phyloP scores from a whole-genome alignment of 2,329 filamentous ascomycete genomes.

The Diaporthe ampelina region DNA sequence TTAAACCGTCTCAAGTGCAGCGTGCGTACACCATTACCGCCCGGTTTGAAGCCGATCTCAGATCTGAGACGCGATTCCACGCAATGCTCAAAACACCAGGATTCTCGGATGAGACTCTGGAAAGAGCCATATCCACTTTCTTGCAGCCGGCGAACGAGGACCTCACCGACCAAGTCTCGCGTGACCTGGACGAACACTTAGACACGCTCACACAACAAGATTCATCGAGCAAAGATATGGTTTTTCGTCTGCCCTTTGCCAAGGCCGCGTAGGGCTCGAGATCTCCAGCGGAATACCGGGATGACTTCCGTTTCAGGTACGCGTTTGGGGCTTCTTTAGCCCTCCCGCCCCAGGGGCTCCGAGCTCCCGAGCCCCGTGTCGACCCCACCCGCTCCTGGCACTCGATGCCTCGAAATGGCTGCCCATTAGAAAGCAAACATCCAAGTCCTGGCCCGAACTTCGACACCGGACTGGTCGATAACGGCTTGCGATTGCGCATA shows the following conservation, averaged over 20 bases:
- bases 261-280: constrained; percentile 26
- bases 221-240: constrained; percentile 51
- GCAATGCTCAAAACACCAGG: constrained; percentile 62
- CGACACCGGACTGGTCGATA: neutral
- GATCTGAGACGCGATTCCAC: constrained; percentile 58
- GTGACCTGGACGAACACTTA: constrained; percentile 55
- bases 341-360: constrained; percentile 12
- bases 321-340: constrained; percentile 29
- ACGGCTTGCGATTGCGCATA: constrained; percentile 6
- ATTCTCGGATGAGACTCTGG: constrained; percentile 61
- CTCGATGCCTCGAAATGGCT: constrained; percentile 19
- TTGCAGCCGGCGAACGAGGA: constrained; percentile 50
- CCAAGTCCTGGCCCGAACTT: neutral
- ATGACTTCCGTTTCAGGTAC: constrained; percentile 38
- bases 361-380: constrained; percentile 25
- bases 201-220: constrained; percentile 56
- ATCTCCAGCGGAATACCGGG: constrained; percentile 16
- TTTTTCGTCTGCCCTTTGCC: constrained; percentile 47
- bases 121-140: constrained; percentile 65
- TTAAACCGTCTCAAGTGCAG: constrained; percentile 83
- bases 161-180: constrained; percentile 53
- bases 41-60: constrained; percentile 67
- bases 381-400: constrained; percentile 2
- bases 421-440: neutral
- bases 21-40: constrained; percentile 75